Percentiles rank a stretch among this genome's conserved stretches.
phyloP scores from a whole-genome alignment of 768 basidiomycete genomes.

The Clavulina sp. region DNA sequence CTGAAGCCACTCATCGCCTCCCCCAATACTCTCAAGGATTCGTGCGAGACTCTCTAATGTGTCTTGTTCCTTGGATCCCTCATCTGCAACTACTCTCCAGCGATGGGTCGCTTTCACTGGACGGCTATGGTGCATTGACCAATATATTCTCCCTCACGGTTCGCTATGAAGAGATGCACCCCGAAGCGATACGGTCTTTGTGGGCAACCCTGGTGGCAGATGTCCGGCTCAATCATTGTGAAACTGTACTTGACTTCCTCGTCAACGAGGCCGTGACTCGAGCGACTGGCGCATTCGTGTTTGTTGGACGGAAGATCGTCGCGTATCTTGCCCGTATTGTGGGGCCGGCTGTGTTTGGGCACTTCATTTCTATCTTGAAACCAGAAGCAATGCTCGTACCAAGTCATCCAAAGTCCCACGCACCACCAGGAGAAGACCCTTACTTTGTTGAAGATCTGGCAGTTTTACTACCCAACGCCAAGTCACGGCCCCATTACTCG shows the following conservation, averaged over 20 bases:
- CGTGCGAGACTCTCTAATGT: constrained; percentile 44
- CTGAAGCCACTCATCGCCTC: constrained; percentile 58
- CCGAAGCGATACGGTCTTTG: constrained; percentile 62
- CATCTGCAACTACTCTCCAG: constrained; percentile 53
- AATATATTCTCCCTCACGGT: constrained; percentile 72
- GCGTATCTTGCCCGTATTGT: constrained; percentile 70
- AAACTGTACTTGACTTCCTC: constrained; percentile 64
- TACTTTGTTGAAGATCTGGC: constrained; percentile 70
- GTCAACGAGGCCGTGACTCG: constrained; percentile 78
- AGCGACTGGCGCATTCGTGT: constrained; percentile 58
- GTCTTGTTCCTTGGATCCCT: constrained; percentile 70
- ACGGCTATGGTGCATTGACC: constrained; percentile 50
- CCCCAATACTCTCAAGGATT: constrained; percentile 39
- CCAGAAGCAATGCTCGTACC: constrained; percentile 71
- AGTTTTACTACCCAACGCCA: constrained; percentile 49
- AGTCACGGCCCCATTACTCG: constrained; percentile 52
- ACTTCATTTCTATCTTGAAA: constrained; percentile 70
- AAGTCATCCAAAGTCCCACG: constrained; percentile 29
- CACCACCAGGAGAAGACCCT: constrained; percentile 26
- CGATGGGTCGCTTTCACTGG: constrained; percentile 34
- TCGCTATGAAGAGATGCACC: constrained; percentile 51
- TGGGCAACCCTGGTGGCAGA: constrained; percentile 66
- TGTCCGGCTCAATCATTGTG: constrained; percentile 54
- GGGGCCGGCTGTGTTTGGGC: constrained; percentile 58
- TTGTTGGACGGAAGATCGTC: constrained; percentile 63